These are phyloP conservation scores for Daldinia bambusicola DNA, from an alignment of 495 filamentous ascomycete species.

Conservation along the genomic window DNA sequence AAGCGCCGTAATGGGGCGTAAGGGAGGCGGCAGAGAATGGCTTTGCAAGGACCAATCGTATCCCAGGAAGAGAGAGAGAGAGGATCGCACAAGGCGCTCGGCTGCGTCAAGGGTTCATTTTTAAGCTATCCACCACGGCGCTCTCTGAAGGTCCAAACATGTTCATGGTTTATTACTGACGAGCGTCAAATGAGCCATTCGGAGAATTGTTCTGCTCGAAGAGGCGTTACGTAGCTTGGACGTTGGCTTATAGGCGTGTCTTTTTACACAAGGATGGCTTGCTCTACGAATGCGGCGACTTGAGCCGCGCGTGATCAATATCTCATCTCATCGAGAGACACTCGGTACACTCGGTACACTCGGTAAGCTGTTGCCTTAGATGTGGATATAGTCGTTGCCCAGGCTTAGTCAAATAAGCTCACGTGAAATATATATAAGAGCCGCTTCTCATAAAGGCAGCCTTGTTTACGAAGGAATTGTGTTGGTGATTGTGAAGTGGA, in stretches of 20 bases:
- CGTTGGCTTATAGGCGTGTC: conserved; percentile 17
- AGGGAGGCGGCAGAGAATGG: conserved; percentile 7
- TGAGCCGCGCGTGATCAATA: conserved; percentile 21
- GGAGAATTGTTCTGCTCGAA: conserved; percentile 15
- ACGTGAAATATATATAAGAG: not conserved
- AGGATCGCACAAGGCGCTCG: conserved; percentile 13
- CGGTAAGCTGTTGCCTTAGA: not conserved
- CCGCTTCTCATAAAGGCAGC: not conserved
- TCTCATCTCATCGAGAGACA: not conserved
- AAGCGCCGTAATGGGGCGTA: conserved; percentile 30
- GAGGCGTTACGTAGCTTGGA: not conserved
- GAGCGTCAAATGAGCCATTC: conserved; percentile 34
- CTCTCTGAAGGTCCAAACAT: conserved; percentile 11
- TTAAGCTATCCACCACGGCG: conserved; percentile 2
- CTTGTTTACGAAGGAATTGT: not conserved
- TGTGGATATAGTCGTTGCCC: not conserved
- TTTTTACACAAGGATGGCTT: conserved; percentile 18
- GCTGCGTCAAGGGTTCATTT: not conserved
- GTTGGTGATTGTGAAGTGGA: not conserved
- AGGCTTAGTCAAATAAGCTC: conserved; percentile 13
- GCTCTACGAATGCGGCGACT: conserved; percentile 2
- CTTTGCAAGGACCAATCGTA: conserved; percentile 26
- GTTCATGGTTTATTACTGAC: not conserved
- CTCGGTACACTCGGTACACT: not conserved
- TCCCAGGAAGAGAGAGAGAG: conserved; percentile 25